These are phyloP conservation scores for Phyllostachys edulis DNA, from an alignment of 176 grass and related monocot genomes.

Conservation along the genomic window DNA sequence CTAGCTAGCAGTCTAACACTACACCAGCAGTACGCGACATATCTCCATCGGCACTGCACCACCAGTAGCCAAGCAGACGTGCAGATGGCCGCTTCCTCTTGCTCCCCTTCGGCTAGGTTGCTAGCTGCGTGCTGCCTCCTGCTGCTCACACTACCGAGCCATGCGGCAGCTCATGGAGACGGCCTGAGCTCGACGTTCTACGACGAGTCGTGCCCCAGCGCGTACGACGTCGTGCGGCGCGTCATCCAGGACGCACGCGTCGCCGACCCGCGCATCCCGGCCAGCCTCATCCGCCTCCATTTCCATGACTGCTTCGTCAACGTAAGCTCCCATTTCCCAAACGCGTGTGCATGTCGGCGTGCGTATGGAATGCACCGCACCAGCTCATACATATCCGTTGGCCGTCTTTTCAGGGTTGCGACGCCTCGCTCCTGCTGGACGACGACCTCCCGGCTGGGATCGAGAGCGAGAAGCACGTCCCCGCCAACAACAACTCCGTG, in stretches of 20 bases:
- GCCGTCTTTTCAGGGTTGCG: not conserved
- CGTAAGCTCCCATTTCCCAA: not conserved
- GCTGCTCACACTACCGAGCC: too few species aligned
- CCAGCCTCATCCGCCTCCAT: conserved; percentile 40
- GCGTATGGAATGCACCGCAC: too few species aligned
- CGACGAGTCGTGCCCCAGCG: conserved; percentile 3
- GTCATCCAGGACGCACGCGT: conserved; percentile 24
- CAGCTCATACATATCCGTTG: not conserved
- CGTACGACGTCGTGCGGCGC: not conserved
- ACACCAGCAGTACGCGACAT: too few species aligned
- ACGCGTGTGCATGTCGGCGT: not conserved
- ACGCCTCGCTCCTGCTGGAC: conserved; percentile 4
- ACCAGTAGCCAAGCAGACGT: too few species aligned
- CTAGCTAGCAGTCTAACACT: too few species aligned
- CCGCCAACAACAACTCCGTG: conserved; percentile 16
- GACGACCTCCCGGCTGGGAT: not conserved
- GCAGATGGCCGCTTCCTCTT: too few species aligned
- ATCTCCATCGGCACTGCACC: too few species aligned
- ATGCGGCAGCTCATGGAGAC: too few species aligned
- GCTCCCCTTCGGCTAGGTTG: too few species aligned
- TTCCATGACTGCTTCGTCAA: conserved; percentile 55
- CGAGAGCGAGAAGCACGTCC: conserved; percentile 27
- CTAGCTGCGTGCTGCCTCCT: too few species aligned
- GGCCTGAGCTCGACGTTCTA: conserved; percentile 27
- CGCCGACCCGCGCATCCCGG: conserved; percentile 34